These are phyloP conservation scores for Aureobasidium sp. DNA, from an alignment of 2,329 filamentous ascomycete genomes.

Conservation along the genomic window DNA sequence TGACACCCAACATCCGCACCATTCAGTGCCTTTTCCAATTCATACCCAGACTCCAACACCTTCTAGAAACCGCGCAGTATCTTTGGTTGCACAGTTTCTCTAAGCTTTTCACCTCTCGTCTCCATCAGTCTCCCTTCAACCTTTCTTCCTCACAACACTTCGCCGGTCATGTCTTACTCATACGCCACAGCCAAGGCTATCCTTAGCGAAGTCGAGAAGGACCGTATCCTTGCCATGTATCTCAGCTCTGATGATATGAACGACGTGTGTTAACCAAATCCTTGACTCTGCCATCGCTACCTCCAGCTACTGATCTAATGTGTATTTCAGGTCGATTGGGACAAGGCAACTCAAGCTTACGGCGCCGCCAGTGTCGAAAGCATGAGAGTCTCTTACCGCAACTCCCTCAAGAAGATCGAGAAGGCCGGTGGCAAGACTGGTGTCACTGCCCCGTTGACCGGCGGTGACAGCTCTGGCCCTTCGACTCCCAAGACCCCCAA, in stretches of 20 bases:
- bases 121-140: not conserved
- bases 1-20: not conserved
- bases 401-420: conserved; percentile 24
- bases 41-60: not conserved
- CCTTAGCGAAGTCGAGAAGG: conserved; percentile 24
- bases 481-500: conserved; percentile 9
- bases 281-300: not conserved
- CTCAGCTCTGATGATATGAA: conserved; percentile 18
- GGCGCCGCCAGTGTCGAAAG: conserved; percentile 20
- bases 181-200: conserved; percentile 20
- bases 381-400: conserved; percentile 20
- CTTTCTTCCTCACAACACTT: not conserved
- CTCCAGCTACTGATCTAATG: not conserved
- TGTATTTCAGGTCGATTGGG: conserved; percentile 22
- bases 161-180: conserved; percentile 20
- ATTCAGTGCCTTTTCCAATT: not conserved
- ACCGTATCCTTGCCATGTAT: conserved; percentile 23
- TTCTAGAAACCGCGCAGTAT: not conserved
- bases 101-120: not conserved
- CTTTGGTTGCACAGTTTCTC: not conserved
- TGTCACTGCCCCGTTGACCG: not conserved
- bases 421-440: conserved; percentile 18
- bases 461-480: not conserved
- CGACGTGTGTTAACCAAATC: conserved; percentile 12
- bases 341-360: conserved; percentile 22